phyloP scores from a whole-genome alignment of 2,329 filamentous ascomycete species.

The Cladophialophora exuberans region DNA sequence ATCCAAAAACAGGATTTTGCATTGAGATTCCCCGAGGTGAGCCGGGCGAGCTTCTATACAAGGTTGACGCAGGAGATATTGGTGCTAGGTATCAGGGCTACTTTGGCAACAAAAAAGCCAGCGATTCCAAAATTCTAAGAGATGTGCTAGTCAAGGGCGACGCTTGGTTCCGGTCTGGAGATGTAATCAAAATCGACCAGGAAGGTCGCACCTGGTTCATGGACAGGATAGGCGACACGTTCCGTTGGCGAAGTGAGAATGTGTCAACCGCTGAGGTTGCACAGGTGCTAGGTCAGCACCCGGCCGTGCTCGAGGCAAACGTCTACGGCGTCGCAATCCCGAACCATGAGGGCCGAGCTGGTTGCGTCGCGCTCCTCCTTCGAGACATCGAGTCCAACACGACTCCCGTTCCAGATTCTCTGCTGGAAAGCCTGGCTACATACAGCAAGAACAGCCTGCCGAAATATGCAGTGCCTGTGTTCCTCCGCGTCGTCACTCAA shows the following conservation, averaged over 20 bases:
- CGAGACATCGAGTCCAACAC: constrained; percentile 13
- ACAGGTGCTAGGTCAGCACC: constrained; percentile 63
- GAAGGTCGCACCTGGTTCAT: constrained; percentile 73
- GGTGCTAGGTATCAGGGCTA: constrained; percentile 69
- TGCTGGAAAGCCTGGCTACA: constrained; percentile 30
- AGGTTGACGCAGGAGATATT: constrained; percentile 58
- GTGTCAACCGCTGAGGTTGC: constrained; percentile 70
- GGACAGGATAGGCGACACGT: constrained; percentile 73
- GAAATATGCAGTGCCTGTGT: constrained; percentile 75
- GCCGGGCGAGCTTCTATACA: constrained; percentile 70
- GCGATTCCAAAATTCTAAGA: constrained; percentile 65
- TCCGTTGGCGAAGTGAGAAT: constrained; percentile 74
- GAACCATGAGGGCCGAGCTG: constrained; percentile 69
- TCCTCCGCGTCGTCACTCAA: constrained; percentile 68
- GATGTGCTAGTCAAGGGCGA: constrained; percentile 71
- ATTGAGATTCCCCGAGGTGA: constrained; percentile 60
- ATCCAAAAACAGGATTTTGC: constrained; percentile 72
- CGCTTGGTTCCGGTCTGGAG: constrained; percentile 69
- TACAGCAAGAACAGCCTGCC: constrained; percentile 62
- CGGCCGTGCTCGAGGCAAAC: constrained; percentile 56
- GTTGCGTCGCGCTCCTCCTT: constrained; percentile 59
- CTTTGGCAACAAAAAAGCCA: constrained; percentile 68
- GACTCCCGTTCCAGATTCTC: constrained; percentile 6
- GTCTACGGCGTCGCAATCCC: constrained; percentile 71
- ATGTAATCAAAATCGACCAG: constrained; percentile 62